phyloP scores from a whole-genome alignment of 768 basidiomycete species.

The Cyathus striatus region DNA sequence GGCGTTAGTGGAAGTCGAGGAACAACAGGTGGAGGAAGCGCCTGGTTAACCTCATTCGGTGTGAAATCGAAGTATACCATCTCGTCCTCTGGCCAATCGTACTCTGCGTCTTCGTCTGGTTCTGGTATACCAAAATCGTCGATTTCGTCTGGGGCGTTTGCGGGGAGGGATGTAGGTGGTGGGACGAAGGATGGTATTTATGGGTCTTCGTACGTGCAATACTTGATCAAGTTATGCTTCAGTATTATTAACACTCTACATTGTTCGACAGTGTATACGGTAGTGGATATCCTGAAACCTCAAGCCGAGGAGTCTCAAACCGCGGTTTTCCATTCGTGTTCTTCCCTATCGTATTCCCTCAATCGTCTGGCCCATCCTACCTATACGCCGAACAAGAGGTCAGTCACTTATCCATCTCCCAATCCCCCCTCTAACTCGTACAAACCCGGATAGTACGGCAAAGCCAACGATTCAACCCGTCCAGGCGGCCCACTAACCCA shows the following conservation, averaged over 20 bases:
- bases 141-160: slow-evolving; percentile 37
- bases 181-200: slow-evolving; percentile 35
- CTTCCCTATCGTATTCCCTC: slow-evolving; percentile 47
- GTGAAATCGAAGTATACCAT: neutral
- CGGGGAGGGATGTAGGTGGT: slow-evolving; percentile 44
- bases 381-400: slow-evolving; percentile 17
- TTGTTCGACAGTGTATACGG: slow-evolving; percentile 39
- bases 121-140: slow-evolving; percentile 16
- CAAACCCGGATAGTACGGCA: slow-evolving; percentile 19
- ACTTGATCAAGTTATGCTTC: neutral
- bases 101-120: slow-evolving; percentile 11
- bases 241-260: slow-evolving; percentile 3
- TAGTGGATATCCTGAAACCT: slow-evolving; percentile 52
- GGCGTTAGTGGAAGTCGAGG: neutral
- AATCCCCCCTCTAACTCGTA: neutral
- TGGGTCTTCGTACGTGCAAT: slow-evolving; percentile 24
- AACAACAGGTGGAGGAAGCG: neutral
- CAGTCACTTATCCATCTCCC: slow-evolving; percentile 27
- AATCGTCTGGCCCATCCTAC: slow-evolving; percentile 14
- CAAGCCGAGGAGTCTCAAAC: slow-evolving; percentile 34
- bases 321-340: slow-evolving; percentile 56
- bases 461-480: slow-evolving; percentile 36
- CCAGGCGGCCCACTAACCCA: slow-evolving; percentile 42
- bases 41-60: neutral
- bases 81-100: slow-evolving; percentile 4